Percentiles rank a stretch among this genome's conserved stretches.
These are phyloP conservation scores for Blumeriella jaapii DNA, from an alignment of 2,329 filamentous ascomycete species.

Conservation along the genomic window DNA sequence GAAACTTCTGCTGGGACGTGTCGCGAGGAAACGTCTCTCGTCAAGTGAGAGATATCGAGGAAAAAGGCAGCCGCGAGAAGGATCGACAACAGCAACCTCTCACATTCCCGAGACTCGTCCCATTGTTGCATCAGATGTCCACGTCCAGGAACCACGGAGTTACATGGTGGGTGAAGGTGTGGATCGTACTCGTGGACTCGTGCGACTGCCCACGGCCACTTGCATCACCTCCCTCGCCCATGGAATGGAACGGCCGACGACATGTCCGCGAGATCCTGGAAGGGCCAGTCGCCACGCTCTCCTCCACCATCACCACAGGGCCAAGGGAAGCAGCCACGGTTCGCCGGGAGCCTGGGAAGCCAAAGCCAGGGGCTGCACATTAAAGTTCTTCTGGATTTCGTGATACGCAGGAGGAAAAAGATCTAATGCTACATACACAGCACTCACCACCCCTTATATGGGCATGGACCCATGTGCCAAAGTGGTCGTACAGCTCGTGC, in stretches of 20 bases:
- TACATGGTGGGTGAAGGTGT: slow-evolving; percentile 1
- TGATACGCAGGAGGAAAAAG: slow-evolving; percentile 7
- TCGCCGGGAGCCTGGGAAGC: background rate
- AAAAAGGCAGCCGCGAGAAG: too few relatives aligned
- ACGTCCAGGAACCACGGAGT: background rate
- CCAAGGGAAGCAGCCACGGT: background rate
- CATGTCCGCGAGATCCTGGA: slow-evolving; percentile 7
- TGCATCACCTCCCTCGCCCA: slow-evolving; percentile 4
- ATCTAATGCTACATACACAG: slow-evolving; percentile 22
- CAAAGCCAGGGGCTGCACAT: slow-evolving; percentile 2
- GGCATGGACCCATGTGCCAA: slow-evolving; percentile 18
- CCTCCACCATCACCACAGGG: background rate
- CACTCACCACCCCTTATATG: slow-evolving; percentile 11
- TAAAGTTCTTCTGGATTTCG: slow-evolving; percentile 6
- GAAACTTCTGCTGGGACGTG: too few relatives aligned
- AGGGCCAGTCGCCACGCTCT: background rate
- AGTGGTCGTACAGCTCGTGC: slow-evolving; percentile 22
- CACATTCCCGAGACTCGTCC: background rate
- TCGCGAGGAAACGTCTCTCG: too few relatives aligned
- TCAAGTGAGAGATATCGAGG: too few relatives aligned
- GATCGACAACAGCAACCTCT: too few relatives aligned
- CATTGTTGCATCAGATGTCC: slow-evolving; percentile 1
- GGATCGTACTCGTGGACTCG: slow-evolving; percentile 2
- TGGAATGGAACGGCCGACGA: slow-evolving; percentile 10
- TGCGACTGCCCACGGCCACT: slow-evolving; percentile 9